Base-by-base conservation (phyloP, 2,329 filamentous ascomycete genomes). In the Polytolypa hystricis region DNA sequence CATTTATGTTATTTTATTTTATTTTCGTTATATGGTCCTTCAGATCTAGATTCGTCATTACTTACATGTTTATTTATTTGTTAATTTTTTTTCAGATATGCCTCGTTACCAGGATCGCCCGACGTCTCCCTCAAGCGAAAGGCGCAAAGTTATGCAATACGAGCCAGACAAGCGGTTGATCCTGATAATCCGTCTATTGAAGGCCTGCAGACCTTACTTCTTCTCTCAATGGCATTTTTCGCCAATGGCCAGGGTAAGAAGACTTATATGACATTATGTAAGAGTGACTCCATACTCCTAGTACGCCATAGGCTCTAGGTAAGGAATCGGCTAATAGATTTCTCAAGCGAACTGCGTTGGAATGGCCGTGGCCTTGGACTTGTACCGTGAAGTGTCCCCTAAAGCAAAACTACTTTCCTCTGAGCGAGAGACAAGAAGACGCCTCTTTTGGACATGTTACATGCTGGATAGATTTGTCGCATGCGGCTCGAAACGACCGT, bases 391-490 rank as follows among this genome's bases (percentile, higher is more conserved):
- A 60, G 64, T 80, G 29, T 77, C 84, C 16, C 53, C 67, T 4
- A 72, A 74, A 34, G 64, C 74, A 9, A 72, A 74, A 38, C 69
- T 82, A 8, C 73, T 75, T 0, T 69, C 76, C 0, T 64, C 75
- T 3, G 84, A 93, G 52, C 73, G 81, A 38, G 85, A 93, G 61
- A 77, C 79, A 51, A 72, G 82, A 30, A 70, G 85, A 37, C 73
- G 82, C n/a, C 64, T 93, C 2, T 93, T 93, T 57, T 93, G 85
- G 85, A 79, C 82, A 2, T 89, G 83, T 53, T 93, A 91, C 49
- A 65, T 93, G 17, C 78, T 93, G 57, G 85, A 93, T 53, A 74
- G 82, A n/a, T 91, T 89, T 48, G 71, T 79, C 47, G 75, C 81
- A 1, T 85, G 81, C 46, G 85, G 85, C 11, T 89, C 84, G 3